Conservation (phyloP, 305 asterid species). For the Fraxinus dipetala region DNA sequence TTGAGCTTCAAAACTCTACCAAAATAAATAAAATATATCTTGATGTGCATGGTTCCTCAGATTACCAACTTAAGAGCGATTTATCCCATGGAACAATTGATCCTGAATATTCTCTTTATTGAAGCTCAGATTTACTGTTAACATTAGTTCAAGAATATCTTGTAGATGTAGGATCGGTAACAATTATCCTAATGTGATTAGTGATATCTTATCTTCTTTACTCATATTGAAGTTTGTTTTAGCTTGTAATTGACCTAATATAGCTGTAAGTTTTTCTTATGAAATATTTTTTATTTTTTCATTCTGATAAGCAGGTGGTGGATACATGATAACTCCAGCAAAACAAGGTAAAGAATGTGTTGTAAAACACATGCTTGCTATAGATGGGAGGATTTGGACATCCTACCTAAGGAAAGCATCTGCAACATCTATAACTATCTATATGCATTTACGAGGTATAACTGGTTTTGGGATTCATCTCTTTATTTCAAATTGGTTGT, state of each 20-base stretch:
- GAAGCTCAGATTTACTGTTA: not conserved
- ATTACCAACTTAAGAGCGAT: not conserved
- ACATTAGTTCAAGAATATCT: not conserved
- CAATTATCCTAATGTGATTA: not conserved
- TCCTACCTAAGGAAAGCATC: conserved; percentile 31
- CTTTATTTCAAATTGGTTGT: too few species aligned
- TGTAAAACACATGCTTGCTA: conserved; percentile 44
- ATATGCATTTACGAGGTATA: conserved; percentile 1
- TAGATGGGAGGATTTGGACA: conserved; percentile 48
- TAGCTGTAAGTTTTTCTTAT: not conserved
- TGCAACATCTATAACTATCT: conserved; percentile 36
- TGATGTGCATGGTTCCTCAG: too few species aligned
- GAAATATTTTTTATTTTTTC: not conserved
- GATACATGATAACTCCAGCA: conserved; percentile 39
- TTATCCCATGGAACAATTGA: not conserved
- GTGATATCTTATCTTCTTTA: not conserved
- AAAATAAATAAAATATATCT: too few species aligned
- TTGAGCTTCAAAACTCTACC: too few species aligned
- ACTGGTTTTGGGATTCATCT: too few species aligned
- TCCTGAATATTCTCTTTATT: not conserved
- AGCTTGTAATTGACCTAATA: too few species aligned
- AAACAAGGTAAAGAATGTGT: conserved; percentile 39
- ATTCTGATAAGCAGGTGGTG: conserved; percentile 34
- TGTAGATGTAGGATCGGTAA: not conserved
- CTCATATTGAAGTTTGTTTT: not conserved